Percentiles rank a stretch among this genome's conserved stretches.
Evolutionary conservation across 768 basidiomycete genomes (phyloP).

Genomic region (Nidula microcarpa): DNA sequence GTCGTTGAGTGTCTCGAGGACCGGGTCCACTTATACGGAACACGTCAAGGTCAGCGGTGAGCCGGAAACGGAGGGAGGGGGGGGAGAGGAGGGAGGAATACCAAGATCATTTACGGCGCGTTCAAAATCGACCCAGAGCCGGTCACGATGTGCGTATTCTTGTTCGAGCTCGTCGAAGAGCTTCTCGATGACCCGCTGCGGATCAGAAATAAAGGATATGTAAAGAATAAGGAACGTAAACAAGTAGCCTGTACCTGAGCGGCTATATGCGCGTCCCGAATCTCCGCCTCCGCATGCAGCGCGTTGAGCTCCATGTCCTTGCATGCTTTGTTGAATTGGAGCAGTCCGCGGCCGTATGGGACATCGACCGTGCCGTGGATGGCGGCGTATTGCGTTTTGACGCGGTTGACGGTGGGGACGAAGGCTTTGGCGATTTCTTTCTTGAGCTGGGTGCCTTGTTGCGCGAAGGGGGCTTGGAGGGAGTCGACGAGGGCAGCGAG

Average conservation of each 20-base stretch:
- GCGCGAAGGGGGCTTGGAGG: constrained; percentile 37
- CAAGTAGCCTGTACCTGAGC: constrained; percentile 35
- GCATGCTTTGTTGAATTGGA: constrained; percentile 52
- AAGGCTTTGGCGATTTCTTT: constrained; percentile 38
- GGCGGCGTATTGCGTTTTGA: constrained; percentile 34
- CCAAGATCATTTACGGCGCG: constrained; percentile 41
- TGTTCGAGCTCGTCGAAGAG: constrained; percentile 44
- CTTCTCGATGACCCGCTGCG: constrained; percentile 37
- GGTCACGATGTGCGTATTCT: constrained; percentile 43
- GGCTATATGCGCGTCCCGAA: constrained; percentile 31
- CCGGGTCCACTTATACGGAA: constrained; percentile 35
- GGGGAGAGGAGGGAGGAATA: constrained; percentile 16
- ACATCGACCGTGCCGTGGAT: constrained; percentile 36
- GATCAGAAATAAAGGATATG: neutral
- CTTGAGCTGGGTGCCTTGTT: constrained; percentile 31
- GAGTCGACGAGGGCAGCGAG: constrained; percentile 31
- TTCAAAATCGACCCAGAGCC: constrained; percentile 49
- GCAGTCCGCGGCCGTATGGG: constrained; percentile 36
- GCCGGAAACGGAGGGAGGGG: neutral
- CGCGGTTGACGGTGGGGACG: constrained; percentile 45
- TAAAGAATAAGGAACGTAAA: constrained; percentile 4
- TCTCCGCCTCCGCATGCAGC: constrained; percentile 38
- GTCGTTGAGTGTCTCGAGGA: constrained; percentile 34
- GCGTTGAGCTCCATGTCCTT: constrained; percentile 46
- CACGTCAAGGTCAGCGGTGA: constrained; percentile 4